phyloP scores from a whole-genome alignment of 179 eudicot species.

The Patellifolia procumbens region DNA sequence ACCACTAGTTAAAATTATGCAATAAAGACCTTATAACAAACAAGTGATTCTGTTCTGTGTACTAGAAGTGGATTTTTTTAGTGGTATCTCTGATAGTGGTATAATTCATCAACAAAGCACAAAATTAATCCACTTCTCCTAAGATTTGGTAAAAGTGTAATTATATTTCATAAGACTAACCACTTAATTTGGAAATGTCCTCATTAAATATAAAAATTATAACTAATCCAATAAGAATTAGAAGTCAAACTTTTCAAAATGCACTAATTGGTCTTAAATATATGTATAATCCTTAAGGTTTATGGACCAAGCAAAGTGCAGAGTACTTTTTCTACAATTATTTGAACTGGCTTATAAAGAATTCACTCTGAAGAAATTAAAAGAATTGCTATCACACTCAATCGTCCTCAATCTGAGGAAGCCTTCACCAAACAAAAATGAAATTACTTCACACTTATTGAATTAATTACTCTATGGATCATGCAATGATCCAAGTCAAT shows the following conservation, averaged over 20 bases:
- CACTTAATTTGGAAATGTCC: no score
- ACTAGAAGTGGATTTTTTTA: no score
- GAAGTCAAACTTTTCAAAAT: neutral
- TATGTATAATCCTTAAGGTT: neutral
- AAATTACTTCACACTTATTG: neutral
- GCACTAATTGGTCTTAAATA: neutral
- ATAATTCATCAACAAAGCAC: no score
- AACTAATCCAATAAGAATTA: no score
- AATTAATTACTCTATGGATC: neutral
- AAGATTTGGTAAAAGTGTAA: no score
- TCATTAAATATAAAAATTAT: no score
- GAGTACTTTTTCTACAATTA: neutral
- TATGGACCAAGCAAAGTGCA: neutral
- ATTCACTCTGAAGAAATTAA: neutral
- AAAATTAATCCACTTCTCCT: no score
- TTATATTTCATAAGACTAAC: no score
- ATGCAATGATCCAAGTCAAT: neutral
- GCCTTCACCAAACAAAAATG: neutral
- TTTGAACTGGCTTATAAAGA: neutral
- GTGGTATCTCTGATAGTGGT: no score
- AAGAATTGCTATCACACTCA: neutral
- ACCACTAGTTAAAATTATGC: no score
- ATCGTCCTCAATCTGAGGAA: slow-evolving; percentile 1
- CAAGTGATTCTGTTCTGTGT: no score
- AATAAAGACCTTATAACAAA: no score